These are phyloP conservation scores for Pseudozyma tsukubaensis DNA, from an alignment of 1,284 basidiomycete genomes.

Conservation along the genomic window DNA sequence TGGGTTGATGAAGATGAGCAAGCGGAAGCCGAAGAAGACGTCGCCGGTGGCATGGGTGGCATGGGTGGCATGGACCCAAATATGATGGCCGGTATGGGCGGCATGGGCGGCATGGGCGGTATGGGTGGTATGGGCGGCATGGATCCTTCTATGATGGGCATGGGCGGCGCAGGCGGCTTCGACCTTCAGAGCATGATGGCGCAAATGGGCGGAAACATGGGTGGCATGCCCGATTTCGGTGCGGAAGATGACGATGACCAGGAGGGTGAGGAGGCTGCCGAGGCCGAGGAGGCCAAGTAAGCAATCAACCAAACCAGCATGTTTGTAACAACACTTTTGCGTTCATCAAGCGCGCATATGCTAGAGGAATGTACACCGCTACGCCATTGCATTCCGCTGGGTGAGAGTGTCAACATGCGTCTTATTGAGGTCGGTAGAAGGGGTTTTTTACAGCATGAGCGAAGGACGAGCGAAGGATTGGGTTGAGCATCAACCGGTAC, in stretches of 20 bases:
- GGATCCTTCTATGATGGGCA: slow-evolving; percentile 23
- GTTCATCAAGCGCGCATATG: too few relatives aligned
- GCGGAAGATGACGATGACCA: slow-evolving; percentile 56
- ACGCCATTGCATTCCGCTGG: too few relatives aligned
- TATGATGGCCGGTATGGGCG: slow-evolving; percentile 37
- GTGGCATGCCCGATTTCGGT: slow-evolving; percentile 44
- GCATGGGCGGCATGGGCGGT: slow-evolving; percentile 64
- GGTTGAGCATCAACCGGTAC: too few relatives aligned
- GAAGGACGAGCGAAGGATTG: too few relatives aligned
- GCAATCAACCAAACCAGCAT: not conserved
- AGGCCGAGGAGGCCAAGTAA: slow-evolving; percentile 41
- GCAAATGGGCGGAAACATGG: slow-evolving; percentile 21
- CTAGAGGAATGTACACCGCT: too few relatives aligned
- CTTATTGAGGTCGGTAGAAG: too few relatives aligned
- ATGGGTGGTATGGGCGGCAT: slow-evolving; percentile 66
- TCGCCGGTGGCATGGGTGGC: slow-evolving; percentile 69
- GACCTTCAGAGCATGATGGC: slow-evolving; percentile 52
- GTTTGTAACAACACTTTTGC: not conserved
- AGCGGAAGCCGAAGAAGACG: slow-evolving; percentile 53
- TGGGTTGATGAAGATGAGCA: slow-evolving; percentile 70
- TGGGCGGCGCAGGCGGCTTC: slow-evolving; percentile 25
- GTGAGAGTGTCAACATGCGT: too few relatives aligned
- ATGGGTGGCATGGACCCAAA: slow-evolving; percentile 58
- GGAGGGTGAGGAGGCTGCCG: slow-evolving; percentile 68
- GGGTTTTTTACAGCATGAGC: too few relatives aligned